A percentile compares a stretch with the other conserved stretches of the same genome.
phyloP scores from a whole-genome alignment of 352 stramenopile species.

The Globisporangium parvum region DNA sequence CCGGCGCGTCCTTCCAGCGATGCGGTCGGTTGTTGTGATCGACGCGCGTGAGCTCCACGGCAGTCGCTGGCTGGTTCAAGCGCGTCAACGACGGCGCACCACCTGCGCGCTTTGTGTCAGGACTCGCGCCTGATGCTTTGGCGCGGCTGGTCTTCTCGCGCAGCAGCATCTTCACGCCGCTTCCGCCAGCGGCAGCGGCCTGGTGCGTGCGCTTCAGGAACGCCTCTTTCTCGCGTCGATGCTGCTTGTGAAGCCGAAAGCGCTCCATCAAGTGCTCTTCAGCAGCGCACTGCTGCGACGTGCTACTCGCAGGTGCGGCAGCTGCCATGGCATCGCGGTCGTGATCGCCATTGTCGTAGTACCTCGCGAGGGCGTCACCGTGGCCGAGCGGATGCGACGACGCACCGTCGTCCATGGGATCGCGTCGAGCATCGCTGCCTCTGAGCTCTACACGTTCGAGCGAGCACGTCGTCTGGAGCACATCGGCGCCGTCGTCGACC shows the following conservation, averaged over 20 bases:
- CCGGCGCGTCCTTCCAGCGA: slow-evolving; percentile 73
- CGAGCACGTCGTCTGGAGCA: neutral
- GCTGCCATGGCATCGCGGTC: neutral
- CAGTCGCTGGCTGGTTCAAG: slow-evolving; percentile 10
- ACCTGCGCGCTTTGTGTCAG: neutral
- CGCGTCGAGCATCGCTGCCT: neutral
- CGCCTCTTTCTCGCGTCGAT: slow-evolving; percentile 58
- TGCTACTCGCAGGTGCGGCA: neutral
- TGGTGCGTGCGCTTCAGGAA: slow-evolving; percentile 54
- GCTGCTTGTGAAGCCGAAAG: slow-evolving; percentile 77
- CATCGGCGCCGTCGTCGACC: neutral
- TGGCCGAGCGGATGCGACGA: neutral
- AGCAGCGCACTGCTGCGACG: neutral
- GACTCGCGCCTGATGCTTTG: neutral
- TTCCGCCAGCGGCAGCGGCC: slow-evolving; percentile 22
- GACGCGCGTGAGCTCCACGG: slow-evolving; percentile 52
- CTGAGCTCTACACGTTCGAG: neutral
- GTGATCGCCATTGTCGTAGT: neutral
- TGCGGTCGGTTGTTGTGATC: slow-evolving; percentile 86
- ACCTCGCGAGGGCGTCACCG: too few species aligned
- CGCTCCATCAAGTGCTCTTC: slow-evolving; percentile 64
- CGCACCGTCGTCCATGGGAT: neutral
- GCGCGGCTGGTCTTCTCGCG: neutral
- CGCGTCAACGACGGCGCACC: neutral
- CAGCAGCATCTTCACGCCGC: slow-evolving; percentile 18